phyloP scores from a whole-genome alignment of 768 basidiomycete genomes.

The Porpolomopsis calyptriformis region DNA sequence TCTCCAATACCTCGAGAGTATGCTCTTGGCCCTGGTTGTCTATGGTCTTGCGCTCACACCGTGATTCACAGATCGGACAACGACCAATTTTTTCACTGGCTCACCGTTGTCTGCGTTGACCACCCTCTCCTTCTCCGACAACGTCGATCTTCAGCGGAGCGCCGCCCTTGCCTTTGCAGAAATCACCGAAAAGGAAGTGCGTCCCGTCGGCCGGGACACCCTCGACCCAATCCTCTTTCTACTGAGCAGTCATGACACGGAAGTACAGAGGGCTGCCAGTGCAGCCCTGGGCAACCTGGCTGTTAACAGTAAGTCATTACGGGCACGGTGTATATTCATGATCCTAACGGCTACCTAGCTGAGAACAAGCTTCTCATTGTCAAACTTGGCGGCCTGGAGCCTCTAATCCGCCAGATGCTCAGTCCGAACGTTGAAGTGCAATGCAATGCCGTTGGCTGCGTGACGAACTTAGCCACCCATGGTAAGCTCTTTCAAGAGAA shows the following conservation, averaged over 20 bases:
- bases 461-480: slow-evolving; percentile 97
- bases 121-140: slow-evolving; percentile 96
- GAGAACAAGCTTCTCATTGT: slow-evolving; percentile 99
- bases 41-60: neutral
- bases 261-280: slow-evolving; percentile 96
- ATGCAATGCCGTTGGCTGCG: slow-evolving; percentile 98
- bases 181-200: slow-evolving; percentile 98
- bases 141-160: slow-evolving; percentile 96
- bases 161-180: slow-evolving; percentile 98
- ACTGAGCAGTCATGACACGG: slow-evolving; percentile 93
- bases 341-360: slow-evolving; percentile 36
- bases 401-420: slow-evolving; percentile 97
- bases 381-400: slow-evolving; percentile 93
- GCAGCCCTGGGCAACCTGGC: slow-evolving; percentile 96
- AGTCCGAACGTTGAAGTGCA: slow-evolving; percentile 98
- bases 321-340: slow-evolving; percentile 2
- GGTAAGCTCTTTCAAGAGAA: slow-evolving; percentile 40
- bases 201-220: slow-evolving; percentile 92
- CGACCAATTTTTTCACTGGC: slow-evolving; percentile 97
- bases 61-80: slow-evolving; percentile 70
- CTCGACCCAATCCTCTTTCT: slow-evolving; percentile 97
- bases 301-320: slow-evolving; percentile 74
- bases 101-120: slow-evolving; percentile 87
- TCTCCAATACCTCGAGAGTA: slow-evolving; percentile 95
- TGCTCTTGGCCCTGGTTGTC: slow-evolving; percentile 19